Percentiles rank a stretch among this genome's conserved stretches.
These are phyloP conservation scores for Rosa multiflora DNA, from an alignment of 306 rosid species.

Conservation along the genomic window DNA sequence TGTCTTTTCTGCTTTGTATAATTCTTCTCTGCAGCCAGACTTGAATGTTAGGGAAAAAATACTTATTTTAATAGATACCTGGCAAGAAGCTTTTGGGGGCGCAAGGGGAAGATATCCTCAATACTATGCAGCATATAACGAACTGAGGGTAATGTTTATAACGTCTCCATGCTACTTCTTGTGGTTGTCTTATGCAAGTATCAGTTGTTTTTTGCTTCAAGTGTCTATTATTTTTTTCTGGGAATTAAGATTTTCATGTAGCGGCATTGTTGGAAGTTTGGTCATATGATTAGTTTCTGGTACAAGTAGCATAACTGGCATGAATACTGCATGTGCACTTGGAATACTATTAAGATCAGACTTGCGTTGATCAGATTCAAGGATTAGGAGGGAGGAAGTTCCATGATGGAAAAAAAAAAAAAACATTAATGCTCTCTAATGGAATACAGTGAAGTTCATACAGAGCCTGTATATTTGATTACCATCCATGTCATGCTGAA, in stretches of 20 bases:
- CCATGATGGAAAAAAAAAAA: neutral
- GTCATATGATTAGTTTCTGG: neutral
- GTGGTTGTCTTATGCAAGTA: slow-evolving; percentile 5
- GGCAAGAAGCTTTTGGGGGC: slow-evolving; percentile 99
- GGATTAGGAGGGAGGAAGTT: neutral
- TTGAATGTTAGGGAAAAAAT: slow-evolving; percentile 92
- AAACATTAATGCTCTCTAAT: neutral
- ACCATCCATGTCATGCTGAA: neutral
- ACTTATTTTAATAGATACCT: slow-evolving; percentile 71
- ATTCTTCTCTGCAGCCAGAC: slow-evolving; percentile 72
- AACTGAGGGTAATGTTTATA: slow-evolving; percentile 56
- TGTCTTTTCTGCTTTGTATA: slow-evolving; percentile 26
- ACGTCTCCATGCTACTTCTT: slow-evolving; percentile 12
- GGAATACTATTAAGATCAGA: neutral
- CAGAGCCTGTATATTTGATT: neutral
- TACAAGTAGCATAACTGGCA: neutral
- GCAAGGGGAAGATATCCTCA: slow-evolving; percentile 78
- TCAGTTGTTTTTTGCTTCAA: neutral
- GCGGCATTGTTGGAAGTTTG: neutral
- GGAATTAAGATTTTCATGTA: neutral
- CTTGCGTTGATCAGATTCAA: neutral
- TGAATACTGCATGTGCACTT: neutral
- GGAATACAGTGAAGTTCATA: neutral
- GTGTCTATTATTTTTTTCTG: neutral
- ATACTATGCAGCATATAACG: slow-evolving; percentile 83